These are phyloP conservation scores for Monosporascus sp. DNA, from an alignment of 2,329 filamentous ascomycete species.

Conservation along the genomic window DNA sequence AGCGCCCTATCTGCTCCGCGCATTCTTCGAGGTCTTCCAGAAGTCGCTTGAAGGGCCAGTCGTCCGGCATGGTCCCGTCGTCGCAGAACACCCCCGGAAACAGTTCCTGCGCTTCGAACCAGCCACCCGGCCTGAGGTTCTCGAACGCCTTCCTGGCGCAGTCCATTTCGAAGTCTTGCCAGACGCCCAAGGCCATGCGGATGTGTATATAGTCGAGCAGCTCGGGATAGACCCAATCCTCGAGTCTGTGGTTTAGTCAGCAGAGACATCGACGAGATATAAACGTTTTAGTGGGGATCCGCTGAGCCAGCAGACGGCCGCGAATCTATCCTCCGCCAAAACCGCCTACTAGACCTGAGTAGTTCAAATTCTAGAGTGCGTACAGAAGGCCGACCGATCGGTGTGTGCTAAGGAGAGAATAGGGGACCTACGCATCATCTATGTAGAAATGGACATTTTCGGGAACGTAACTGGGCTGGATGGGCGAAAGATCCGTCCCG, in stretches of 20 bases:
- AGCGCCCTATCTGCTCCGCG: conserved; percentile 30
- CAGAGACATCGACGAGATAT: background rate
- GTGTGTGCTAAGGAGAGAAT: conserved; percentile 23
- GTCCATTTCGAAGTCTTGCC: conserved; percentile 40
- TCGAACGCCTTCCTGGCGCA: conserved; percentile 47
- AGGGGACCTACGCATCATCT: conserved; percentile 49
- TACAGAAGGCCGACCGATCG: too few relatives aligned
- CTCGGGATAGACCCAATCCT: conserved; percentile 48
- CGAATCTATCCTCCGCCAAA: too few relatives aligned
- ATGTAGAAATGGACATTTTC: conserved; percentile 70
- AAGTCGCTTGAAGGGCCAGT: conserved; percentile 35
- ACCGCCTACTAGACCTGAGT: too few relatives aligned
- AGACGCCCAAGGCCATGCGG: conserved; percentile 43
- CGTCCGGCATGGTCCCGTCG: conserved; percentile 35
- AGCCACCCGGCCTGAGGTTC: conserved; percentile 46
- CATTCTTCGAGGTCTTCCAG: conserved; percentile 34
- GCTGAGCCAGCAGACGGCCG: too few relatives aligned
- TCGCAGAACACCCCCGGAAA: conserved; percentile 35
- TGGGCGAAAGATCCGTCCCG: conserved; percentile 62
- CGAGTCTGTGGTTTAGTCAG: conserved; percentile 28
- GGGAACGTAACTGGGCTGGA: conserved; percentile 61
- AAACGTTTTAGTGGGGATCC: too few relatives aligned
- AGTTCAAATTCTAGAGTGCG: too few relatives aligned
- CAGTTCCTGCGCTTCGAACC: conserved; percentile 49
- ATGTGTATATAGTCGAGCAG: conserved; percentile 52